Conservation (phyloP, 495 filamentous ascomycete species). For the Xylaria palmicola region DNA sequence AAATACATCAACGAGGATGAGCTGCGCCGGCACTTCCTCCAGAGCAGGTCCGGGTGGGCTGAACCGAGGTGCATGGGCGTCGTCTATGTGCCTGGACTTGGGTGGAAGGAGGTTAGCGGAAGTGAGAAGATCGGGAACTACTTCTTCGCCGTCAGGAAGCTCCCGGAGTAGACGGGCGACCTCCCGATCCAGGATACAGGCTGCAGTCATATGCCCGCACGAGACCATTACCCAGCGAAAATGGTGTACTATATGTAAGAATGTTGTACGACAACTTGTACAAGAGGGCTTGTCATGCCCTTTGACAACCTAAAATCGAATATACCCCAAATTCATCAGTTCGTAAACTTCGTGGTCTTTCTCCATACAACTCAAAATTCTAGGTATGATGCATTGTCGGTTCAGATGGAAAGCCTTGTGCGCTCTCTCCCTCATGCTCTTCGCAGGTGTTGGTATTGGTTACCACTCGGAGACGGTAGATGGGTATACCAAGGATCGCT, state of each 20-base stretch:
- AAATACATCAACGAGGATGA: conserved; percentile 92
- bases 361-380: not conserved
- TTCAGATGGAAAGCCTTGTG: too few species aligned
- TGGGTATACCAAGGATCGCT: too few species aligned
- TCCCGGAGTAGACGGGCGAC: conserved; percentile 10
- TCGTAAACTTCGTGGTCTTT: not conserved
- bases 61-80: conserved; percentile 71
- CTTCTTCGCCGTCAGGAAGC: conserved; percentile 81
- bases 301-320: not conserved
- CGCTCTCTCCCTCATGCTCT: too few species aligned
- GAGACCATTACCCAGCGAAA: not conserved
- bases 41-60: conserved; percentile 51
- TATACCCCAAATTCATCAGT: not conserved
- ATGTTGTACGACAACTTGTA: not conserved
- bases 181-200: not conserved
- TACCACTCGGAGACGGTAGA: too few species aligned
- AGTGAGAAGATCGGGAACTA: conserved; percentile 93
- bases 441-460: too few species aligned
- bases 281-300: not conserved
- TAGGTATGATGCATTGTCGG: not conserved
- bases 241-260: not conserved
- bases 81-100: conserved; percentile 84
- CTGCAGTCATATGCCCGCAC: not conserved
- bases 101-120: conserved; percentile 82
- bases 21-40: conserved; percentile 58